phyloP scores from a whole-genome alignment of 176 grass and related monocot genomes.

The Paspalum notatum region DNA sequence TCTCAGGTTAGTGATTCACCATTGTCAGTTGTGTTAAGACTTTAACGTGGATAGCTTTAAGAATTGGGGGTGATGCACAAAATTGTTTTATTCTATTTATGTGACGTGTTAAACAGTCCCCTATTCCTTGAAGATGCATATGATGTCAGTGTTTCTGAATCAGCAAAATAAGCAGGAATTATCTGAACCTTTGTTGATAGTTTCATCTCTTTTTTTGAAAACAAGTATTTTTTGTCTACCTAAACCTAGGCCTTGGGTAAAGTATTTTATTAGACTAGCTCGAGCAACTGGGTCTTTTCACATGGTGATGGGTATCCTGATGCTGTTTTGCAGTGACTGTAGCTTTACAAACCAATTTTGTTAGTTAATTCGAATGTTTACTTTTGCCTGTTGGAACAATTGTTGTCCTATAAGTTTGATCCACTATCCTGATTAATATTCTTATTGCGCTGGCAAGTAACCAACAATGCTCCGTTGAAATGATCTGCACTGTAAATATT shows the following conservation, averaged over 20 bases:
- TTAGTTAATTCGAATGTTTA: slow-evolving; percentile 7
- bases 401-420: not conserved
- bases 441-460: not conserved
- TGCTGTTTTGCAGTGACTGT: not conserved
- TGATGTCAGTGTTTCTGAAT: not conserved
- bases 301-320: slow-evolving; percentile 13
- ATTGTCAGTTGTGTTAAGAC: slow-evolving; percentile 23
- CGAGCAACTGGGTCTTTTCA: not conserved
- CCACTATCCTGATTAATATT: not conserved
- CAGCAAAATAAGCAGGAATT: not conserved
- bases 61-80: not conserved
- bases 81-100: slow-evolving; percentile 7
- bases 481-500: slow-evolving; percentile 15
- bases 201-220: no score
- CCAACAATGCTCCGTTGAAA: not conserved
- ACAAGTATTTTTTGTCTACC: not conserved
- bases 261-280: slow-evolving; percentile 13
- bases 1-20: slow-evolving; percentile 52
- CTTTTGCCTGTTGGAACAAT: not conserved
- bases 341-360: not conserved
- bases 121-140: not conserved
- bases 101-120: not conserved
- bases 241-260: slow-evolving; percentile 8
- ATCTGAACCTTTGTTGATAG: not conserved
- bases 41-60: slow-evolving; percentile 12